Evolutionary conservation across 163 green algal species (phyloP).

Genomic region (Botryococcus braunii): DNA sequence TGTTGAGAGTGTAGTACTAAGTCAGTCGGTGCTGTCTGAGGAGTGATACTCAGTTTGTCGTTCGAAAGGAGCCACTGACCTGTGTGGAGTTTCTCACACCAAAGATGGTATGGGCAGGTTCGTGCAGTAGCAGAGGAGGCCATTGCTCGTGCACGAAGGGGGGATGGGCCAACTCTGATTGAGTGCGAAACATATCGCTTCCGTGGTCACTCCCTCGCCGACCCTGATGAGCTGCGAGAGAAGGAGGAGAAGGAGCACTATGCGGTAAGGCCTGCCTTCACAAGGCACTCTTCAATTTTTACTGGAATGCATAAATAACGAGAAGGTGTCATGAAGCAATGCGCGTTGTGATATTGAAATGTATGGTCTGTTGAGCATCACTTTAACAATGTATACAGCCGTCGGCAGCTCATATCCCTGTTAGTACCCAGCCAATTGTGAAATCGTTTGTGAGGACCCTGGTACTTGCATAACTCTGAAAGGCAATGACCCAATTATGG

Average conservation of each 20-base stretch:
- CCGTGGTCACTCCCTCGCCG: conserved; percentile 92
- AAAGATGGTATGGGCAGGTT: conserved; percentile 40
- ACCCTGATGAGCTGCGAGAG: conserved; percentile 91
- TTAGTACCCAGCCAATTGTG: no score
- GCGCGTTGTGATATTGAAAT: no score
- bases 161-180: conserved; percentile 93
- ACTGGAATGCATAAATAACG: background rate
- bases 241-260: conserved; percentile 95
- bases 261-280: conserved; percentile 20
- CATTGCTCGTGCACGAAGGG: conserved; percentile 75
- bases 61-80: background rate
- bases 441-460: no score
- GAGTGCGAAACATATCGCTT: conserved; percentile 97
- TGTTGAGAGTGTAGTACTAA: no score
- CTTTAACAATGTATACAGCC: no score
- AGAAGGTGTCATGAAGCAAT: background rate
- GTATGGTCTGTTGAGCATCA: no score
- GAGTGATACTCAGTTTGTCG: no score
- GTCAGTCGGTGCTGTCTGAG: no score
- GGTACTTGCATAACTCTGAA: no score
- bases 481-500: no score
- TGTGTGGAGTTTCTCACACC: background rate
- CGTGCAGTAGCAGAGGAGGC: conserved; percentile 78
- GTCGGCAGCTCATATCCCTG: no score
- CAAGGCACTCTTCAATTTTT: background rate